Conservation (phyloP, 1,139 yeast species). For the Fermentozyma sake region DNA sequence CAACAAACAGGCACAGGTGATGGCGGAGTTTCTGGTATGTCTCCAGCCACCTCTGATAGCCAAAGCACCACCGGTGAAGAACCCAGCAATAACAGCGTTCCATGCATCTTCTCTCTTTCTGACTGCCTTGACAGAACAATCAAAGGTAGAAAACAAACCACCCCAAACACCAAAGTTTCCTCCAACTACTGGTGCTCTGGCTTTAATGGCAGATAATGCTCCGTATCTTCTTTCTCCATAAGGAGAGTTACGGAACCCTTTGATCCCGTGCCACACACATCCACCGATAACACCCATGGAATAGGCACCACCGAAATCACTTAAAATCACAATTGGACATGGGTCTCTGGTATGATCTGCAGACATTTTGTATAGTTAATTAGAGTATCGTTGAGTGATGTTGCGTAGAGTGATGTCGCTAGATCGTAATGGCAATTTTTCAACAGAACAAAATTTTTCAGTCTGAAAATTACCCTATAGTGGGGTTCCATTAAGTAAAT, state of each 20-base stretch:
- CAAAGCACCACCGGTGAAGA: conserved; percentile 95
- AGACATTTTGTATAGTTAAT: conserved; percentile 43
- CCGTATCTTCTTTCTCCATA: conserved; percentile 92
- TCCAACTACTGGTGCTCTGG: conserved; percentile 97
- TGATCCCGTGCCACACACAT: conserved; percentile 97
- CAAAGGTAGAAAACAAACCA: conserved; percentile 92
- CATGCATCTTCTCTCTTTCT: conserved; percentile 98
- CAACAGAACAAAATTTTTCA: conserved; percentile 4
- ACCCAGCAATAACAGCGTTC: conserved; percentile 97
- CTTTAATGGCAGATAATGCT: conserved; percentile 83
- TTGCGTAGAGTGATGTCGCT: conserved; percentile 1
- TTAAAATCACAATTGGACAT: conserved; percentile 92
- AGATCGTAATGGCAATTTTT: conserved; percentile 2
- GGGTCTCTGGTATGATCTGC: conserved; percentile 99
- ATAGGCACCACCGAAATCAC: conserved; percentile 98
- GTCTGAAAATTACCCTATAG: conserved; percentile 3
- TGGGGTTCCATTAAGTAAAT: conserved; percentile 1
- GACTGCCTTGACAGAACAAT: conserved; percentile 91
- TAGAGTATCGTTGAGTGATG: not conserved
- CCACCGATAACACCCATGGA: conserved; percentile 99
- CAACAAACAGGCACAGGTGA: conserved; percentile 93
- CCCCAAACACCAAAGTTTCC: conserved; percentile 99
- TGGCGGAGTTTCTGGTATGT: conserved; percentile 94
- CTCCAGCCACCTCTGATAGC: conserved; percentile 99
- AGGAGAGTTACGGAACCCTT: conserved; percentile 98